A percentile compares a stretch with the other conserved stretches of the same genome.
phyloP scores from a whole-genome alignment of 495 filamentous ascomycete species.

The Penicillium pulvis region DNA sequence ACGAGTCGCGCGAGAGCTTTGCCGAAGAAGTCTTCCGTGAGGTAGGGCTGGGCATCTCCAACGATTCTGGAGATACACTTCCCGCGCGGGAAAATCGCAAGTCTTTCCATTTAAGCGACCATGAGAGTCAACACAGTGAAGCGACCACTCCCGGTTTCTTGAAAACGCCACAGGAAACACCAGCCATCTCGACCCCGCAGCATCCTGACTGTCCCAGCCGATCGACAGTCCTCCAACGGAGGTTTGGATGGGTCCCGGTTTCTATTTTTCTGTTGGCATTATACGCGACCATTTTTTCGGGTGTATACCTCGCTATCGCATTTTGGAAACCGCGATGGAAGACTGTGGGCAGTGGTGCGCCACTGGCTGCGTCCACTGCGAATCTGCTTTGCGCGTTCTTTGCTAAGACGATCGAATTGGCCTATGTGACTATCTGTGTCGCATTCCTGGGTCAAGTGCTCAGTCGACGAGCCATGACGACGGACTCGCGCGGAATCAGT shows the following conservation, averaged over 20 bases:
- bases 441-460: slow-evolving; percentile 72
- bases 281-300: slow-evolving; percentile 68
- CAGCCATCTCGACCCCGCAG: slow-evolving; percentile 5
- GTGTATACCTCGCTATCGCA: slow-evolving; percentile 61
- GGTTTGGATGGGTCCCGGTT: slow-evolving; percentile 59
- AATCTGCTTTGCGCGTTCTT: slow-evolving; percentile 62
- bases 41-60: slow-evolving; percentile 27
- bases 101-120: slow-evolving; percentile 9
- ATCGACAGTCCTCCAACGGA: slow-evolving; percentile 30
- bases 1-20: slow-evolving; percentile 15
- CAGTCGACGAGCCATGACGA: slow-evolving; percentile 61
- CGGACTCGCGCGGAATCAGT: slow-evolving; percentile 59
- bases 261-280: slow-evolving; percentile 61
- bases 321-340: slow-evolving; percentile 59
- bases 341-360: slow-evolving; percentile 48
- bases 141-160: slow-evolving; percentile 17
- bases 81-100: slow-evolving; percentile 10
- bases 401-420: slow-evolving; percentile 73
- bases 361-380: slow-evolving; percentile 56
- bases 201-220: slow-evolving; percentile 26
- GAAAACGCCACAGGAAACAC: slow-evolving; percentile 18
- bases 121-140: slow-evolving; percentile 4
- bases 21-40: slow-evolving; percentile 25
- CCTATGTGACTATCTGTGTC: slow-evolving; percentile 77
- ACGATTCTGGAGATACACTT: slow-evolving; percentile 9